Conservation (phyloP, 805 yeast species). For the Clavispora santaluciae region DNA sequence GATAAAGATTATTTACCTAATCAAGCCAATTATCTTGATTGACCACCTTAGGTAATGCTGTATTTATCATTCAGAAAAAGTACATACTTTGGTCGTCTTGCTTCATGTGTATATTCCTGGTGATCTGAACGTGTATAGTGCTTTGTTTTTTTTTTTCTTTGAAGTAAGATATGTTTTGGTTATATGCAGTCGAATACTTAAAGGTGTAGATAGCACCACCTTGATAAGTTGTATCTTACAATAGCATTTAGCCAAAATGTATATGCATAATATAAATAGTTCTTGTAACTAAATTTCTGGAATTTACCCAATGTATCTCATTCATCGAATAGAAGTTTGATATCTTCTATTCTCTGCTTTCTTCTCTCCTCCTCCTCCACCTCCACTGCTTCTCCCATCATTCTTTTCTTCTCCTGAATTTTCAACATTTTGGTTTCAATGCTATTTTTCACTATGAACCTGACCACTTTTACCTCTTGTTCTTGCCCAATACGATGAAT, state of each 20-base stretch:
- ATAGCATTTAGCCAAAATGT: too few species aligned
- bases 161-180: not conserved
- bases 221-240: too few species aligned
- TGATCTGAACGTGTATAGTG: not conserved
- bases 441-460: conserved; percentile 78
- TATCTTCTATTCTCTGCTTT: conserved; percentile 65
- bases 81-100: not conserved
- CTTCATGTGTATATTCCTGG: not conserved
- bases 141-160: conserved; percentile 8
- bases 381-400: conserved; percentile 74
- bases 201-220: too few species aligned
- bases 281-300: too few species aligned
- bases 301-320: too few species aligned
- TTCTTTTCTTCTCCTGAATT: conserved; percentile 81
- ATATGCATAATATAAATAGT: too few species aligned
- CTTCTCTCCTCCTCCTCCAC: conserved; percentile 71
- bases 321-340: conserved; percentile 59
- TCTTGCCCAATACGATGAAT: conserved; percentile 88
- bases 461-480: conserved; percentile 61
- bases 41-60: not conserved
- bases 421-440: conserved; percentile 85
- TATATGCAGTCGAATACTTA: not conserved
- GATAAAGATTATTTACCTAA: too few species aligned
- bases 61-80: not conserved
- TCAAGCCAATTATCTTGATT: not conserved